These are phyloP conservation scores for Podospora tetraspora DNA, from an alignment of 495 filamentous ascomycete species.

Conservation along the genomic window DNA sequence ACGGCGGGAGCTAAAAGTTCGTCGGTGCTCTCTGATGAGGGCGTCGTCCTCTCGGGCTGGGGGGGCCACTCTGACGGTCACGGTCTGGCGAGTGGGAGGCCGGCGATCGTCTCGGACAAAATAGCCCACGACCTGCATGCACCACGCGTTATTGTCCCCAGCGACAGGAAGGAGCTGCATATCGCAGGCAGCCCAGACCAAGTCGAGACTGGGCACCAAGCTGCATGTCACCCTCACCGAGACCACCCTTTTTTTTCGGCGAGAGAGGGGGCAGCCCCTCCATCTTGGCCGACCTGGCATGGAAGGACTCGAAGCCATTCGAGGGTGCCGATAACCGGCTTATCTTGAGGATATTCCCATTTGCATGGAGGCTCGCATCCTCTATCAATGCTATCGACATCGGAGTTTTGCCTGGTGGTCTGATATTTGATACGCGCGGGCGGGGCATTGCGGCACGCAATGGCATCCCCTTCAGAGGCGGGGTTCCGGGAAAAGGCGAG, in stretches of 20 bases:
- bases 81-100: neutral
- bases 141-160: slow-evolving; percentile 7
- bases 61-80: neutral
- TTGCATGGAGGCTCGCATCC: neutral
- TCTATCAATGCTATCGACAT: neutral
- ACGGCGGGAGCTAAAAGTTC: neutral
- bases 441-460: neutral
- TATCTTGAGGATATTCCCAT: neutral
- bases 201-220: slow-evolving; percentile 3
- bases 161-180: slow-evolving; percentile 5
- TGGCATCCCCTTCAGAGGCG: neutral
- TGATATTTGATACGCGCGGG: neutral
- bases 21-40: neutral
- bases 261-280: slow-evolving; percentile 1
- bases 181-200: slow-evolving; percentile 8
- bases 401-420: neutral
- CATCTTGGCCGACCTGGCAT: neutral
- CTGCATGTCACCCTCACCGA: slow-evolving; percentile 11
- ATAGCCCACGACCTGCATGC: slow-evolving; percentile 8
- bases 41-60: neutral
- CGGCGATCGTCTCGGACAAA: slow-evolving; percentile 11
- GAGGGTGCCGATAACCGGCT: neutral
- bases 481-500: neutral
- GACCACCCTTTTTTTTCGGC: neutral
- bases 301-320: neutral